A percentile compares a stretch with the other conserved stretches of the same genome.
Evolutionary conservation across 768 basidiomycete genomes (phyloP).

Genomic region (Galerina sulciceps): DNA sequence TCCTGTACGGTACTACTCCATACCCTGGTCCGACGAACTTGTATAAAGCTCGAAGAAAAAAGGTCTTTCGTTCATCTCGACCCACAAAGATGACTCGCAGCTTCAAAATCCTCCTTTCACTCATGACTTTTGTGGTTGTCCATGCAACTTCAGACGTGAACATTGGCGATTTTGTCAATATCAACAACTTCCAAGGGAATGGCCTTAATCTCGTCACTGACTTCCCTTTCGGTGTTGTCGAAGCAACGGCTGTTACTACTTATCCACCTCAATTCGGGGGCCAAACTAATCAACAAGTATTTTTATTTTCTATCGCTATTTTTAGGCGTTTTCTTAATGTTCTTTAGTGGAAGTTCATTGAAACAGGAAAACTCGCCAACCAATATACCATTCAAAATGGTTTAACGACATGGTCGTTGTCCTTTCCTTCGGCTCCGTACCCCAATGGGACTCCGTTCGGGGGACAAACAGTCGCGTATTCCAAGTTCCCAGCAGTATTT

Average conservation of each 20-base stretch:
- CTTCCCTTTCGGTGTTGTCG: neutral
- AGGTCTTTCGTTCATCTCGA: no score
- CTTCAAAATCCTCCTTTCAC: neutral
- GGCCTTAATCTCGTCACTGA: neutral
- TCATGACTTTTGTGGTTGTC: neutral
- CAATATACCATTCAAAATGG: neutral
- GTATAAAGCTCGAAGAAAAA: no score
- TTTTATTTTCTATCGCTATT: neutral
- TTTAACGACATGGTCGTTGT: neutral
- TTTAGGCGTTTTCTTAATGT: neutral
- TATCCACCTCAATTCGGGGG: neutral
- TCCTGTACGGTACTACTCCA: no score
- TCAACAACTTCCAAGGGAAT: neutral
- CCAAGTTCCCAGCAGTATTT: neutral
- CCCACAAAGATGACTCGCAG: neutral
- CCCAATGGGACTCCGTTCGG: neutral
- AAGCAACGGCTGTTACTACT: neutral
- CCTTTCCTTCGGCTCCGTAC: neutral
- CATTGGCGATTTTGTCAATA: neutral
- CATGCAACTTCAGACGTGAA: neutral
- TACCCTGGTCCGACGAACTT: no score
- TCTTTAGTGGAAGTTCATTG: neutral
- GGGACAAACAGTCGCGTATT: neutral
- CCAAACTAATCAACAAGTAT: neutral
- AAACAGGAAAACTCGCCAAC: neutral